phyloP scores from a whole-genome alignment of 257 asterid species.

The Scutellaria baicalensis region DNA sequence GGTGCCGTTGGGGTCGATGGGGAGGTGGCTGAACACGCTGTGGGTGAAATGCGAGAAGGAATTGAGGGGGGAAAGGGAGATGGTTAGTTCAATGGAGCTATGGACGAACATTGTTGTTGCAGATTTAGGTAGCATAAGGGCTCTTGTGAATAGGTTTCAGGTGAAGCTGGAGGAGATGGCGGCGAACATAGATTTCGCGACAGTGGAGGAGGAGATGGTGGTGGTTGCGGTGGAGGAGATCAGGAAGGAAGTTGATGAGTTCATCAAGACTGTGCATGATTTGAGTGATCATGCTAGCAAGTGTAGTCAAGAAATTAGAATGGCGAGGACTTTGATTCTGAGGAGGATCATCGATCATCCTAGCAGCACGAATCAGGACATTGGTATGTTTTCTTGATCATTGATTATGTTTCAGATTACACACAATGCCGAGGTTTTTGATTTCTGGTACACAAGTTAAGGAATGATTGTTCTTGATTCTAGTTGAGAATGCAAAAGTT shows the following conservation, averaged over 20 bases:
- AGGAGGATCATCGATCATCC: slow-evolving; percentile 55
- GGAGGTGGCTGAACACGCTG: slow-evolving; percentile 59
- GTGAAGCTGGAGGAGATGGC: slow-evolving; percentile 45
- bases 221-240: slow-evolving; percentile 64
- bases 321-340: slow-evolving; percentile 59
- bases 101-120: slow-evolving; percentile 43
- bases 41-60: slow-evolving; percentile 68
- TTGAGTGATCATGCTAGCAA: slow-evolving; percentile 44
- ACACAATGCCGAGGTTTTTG: no score
- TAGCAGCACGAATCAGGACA: slow-evolving; percentile 28
- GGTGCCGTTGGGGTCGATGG: slow-evolving; percentile 75
- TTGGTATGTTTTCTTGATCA: slow-evolving; percentile 39
- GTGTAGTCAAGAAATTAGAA: slow-evolving; percentile 55
- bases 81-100: slow-evolving; percentile 48
- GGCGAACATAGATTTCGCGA: slow-evolving; percentile 52
- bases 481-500: no score
- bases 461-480: no score
- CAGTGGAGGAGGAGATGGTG: slow-evolving; percentile 47
- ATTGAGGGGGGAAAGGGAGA: slow-evolving; percentile 49
- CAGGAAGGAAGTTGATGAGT: slow-evolving; percentile 41
- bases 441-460: no score
- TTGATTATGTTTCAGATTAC: no score
- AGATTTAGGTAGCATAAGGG: slow-evolving; percentile 53
- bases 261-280: slow-evolving; percentile 48
- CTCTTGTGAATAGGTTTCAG: slow-evolving; percentile 46